Evolutionary conservation across 2,329 filamentous ascomycete genomes (phyloP).

Genomic region (Colletotrichum filicis): DNA sequence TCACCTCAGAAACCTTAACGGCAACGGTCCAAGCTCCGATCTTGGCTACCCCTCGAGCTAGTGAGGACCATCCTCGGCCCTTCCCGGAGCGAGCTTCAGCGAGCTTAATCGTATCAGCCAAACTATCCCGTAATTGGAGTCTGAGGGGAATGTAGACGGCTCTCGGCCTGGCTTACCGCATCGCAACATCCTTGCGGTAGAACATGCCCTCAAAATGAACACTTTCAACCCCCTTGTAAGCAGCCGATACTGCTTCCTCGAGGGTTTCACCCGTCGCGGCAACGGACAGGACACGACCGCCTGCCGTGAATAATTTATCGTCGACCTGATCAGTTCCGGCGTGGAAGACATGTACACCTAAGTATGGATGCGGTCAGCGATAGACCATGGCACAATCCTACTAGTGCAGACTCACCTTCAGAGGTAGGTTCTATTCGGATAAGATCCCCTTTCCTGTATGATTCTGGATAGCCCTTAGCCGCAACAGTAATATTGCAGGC

Average conservation of each 20-base stretch:
- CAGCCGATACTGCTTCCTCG: slow-evolving; percentile 83
- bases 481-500: slow-evolving; percentile 95
- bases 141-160: neutral
- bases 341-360: slow-evolving; percentile 83
- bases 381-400: too few species aligned
- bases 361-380: neutral
- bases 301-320: slow-evolving; percentile 77
- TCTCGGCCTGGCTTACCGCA: neutral
- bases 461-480: slow-evolving; percentile 88
- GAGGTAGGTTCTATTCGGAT: slow-evolving; percentile 55
- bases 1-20: neutral
- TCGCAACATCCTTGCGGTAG: slow-evolving; percentile 90
- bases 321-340: slow-evolving; percentile 81
- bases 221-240: slow-evolving; percentile 84
- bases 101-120: neutral
- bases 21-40: neutral
- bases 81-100: neutral
- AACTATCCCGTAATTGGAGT: neutral
- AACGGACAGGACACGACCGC: slow-evolving; percentile 93
- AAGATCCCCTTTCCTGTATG: slow-evolving; percentile 81
- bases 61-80: neutral
- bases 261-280: slow-evolving; percentile 80
- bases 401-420: neutral
- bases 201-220: slow-evolving; percentile 92
- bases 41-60: neutral